Evolutionary conservation across 2,329 filamentous ascomycete genomes (phyloP).

Genomic region (Pseudogymnoascus sp.): DNA sequence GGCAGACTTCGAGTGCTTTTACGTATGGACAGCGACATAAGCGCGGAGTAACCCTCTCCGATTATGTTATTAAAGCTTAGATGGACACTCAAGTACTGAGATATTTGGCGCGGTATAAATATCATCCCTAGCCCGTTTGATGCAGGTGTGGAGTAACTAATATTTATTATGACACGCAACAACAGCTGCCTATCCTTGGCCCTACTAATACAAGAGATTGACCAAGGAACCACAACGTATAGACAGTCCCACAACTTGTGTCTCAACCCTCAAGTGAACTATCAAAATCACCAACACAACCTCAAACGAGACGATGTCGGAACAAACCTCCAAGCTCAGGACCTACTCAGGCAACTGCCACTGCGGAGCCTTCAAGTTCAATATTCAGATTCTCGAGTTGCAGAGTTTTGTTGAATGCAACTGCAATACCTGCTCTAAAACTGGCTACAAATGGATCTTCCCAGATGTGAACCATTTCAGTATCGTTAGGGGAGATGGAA

Average conservation of each 20-base stretch:
- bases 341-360: constrained; percentile 50
- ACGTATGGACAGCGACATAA: not conserved
- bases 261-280: not conserved
- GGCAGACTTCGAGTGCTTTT: not conserved
- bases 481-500: constrained; percentile 40
- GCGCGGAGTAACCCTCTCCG: not conserved
- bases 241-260: not conserved
- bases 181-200: not conserved
- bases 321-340: constrained; percentile 11
- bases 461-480: constrained; percentile 30
- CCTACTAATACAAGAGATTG: too few relatives aligned
- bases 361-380: constrained; percentile 47
- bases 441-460: constrained; percentile 37
- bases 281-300: not conserved
- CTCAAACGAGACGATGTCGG: not conserved
- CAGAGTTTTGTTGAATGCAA: constrained; percentile 51
- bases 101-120: not conserved
- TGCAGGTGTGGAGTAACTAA: not conserved
- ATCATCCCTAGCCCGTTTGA: not conserved
- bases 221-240: not conserved
- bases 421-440: constrained; percentile 57
- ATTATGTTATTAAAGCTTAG: not conserved
- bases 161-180: not conserved
- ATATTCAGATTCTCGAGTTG: constrained; percentile 47
- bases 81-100: not conserved